Conservation (phyloP, 768 basidiomycete genomes). For the Russula griseocarnosa region DNA sequence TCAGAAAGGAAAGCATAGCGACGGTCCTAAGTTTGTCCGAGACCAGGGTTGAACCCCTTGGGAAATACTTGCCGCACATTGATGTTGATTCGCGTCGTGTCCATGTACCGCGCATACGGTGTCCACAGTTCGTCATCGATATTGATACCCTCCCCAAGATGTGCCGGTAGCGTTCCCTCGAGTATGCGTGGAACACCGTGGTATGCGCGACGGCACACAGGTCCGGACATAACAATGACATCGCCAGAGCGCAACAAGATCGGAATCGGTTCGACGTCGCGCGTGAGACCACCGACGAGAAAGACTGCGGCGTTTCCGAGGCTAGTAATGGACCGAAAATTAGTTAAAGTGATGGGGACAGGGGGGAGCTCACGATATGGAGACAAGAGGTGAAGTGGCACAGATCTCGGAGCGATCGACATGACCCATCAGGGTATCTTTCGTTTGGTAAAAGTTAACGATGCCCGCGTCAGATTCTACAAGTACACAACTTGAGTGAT, state of each 20-base stretch:
- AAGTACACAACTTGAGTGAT: slow-evolving; percentile 6
- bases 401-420: slow-evolving; percentile 97
- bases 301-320: slow-evolving; percentile 88
- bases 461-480: slow-evolving; percentile 94
- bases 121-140: slow-evolving; percentile 46
- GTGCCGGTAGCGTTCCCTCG: slow-evolving; percentile 68
- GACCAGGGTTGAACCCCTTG: slow-evolving; percentile 50
- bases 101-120: slow-evolving; percentile 61
- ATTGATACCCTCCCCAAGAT: slow-evolving; percentile 39
- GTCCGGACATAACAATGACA: slow-evolving; percentile 89
- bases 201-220: slow-evolving; percentile 77
- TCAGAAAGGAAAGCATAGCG: background rate
- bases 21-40: background rate
- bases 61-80: slow-evolving; percentile 90
- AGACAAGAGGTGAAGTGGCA: slow-evolving; percentile 86
- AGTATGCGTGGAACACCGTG: slow-evolving; percentile 91
- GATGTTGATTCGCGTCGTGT: slow-evolving; percentile 75
- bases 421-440: slow-evolving; percentile 94
- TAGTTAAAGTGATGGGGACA: background rate
- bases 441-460: slow-evolving; percentile 90
- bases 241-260: slow-evolving; percentile 91
- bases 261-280: slow-evolving; percentile 71
- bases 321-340: slow-evolving; percentile 38
- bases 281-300: slow-evolving; percentile 78
- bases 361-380: slow-evolving; percentile 68